Evolutionary conservation across 495 filamentous ascomycete species (phyloP), one percentile per base, ranked within the genome.

Genomic region (Barbatosphaeria neglecta): DNA sequence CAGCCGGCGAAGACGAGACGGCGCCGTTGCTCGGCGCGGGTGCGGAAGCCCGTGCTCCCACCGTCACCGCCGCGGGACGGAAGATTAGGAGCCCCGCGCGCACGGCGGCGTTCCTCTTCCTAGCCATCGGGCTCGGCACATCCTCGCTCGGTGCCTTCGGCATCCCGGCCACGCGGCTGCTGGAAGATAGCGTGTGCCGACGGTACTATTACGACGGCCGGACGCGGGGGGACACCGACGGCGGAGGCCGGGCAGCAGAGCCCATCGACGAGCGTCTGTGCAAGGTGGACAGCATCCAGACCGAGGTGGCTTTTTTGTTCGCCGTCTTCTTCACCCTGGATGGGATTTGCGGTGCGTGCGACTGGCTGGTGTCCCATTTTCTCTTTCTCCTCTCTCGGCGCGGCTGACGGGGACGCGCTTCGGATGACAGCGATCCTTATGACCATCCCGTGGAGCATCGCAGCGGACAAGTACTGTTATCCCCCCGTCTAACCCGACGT

Each of bases 211-310:
- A 66, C 43, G 63, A 60, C 40, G 40, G 33, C 24, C 18, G 50
- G 2, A 39, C 44, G 15, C 44, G 50, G 25, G 44, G 51, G 11
- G 31, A 35, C 7, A 31, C 2, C 7, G 27, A 13, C 31, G 31
- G 16, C 16, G 50, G 43, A 20, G 42, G n/a, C n/a, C n/a, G n/a
- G n/a, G n/a, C n/a, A n/a, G n/a, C n/a, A n/a, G n/a, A 22, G 10
- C 49, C 52, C 1, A 61, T 68, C 40, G 53, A 62, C 38, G 65
- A 66, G 63, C 39, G 46, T 6, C 24, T 58, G 22, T 68, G 63
- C 50, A 68, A 68, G 40, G 54, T 15, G 20, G 48, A 60, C 24
- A 43, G 48, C 16, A 59, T 68, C 23, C 65, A 68, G 50, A 44
- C 49, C 1, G 41, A 61, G 17, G 47, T 68, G 33, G 62, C 60